These are phyloP conservation scores for Mucor racemosus DNA, from an alignment of 371 early-diverging fungal species.

Conservation along the genomic window DNA sequence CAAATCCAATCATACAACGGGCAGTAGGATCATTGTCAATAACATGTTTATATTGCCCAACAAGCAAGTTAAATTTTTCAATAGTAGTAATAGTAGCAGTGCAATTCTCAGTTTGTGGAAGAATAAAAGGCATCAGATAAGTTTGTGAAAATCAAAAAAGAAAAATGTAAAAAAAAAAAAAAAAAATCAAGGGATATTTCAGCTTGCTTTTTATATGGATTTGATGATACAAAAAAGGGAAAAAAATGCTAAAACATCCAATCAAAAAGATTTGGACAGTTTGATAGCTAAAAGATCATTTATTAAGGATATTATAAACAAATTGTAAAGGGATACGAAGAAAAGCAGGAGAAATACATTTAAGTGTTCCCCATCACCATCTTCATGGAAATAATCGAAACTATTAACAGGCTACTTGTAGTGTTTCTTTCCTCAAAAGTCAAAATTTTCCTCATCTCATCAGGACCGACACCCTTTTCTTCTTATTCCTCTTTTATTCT, in stretches of 20 bases:
- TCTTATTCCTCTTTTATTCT: not conserved
- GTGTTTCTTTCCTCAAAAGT: not conserved
- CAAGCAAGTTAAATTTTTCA: conserved; percentile 7
- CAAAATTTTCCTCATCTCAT: not conserved
- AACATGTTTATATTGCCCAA: conserved; percentile 11
- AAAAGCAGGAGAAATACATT: not conserved
- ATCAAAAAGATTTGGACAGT: too few relatives aligned
- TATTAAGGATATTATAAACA: not conserved
- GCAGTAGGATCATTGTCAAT: conserved; percentile 17
- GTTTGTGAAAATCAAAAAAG: too few relatives aligned
- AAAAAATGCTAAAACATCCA: not conserved
- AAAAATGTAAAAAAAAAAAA: conserved; percentile 14
- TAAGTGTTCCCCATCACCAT: not conserved
- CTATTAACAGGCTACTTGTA: conserved; percentile 1
- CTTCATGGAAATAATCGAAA: not conserved
- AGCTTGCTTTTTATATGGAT: conserved; percentile 1
- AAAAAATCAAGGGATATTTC: conserved; percentile 1
- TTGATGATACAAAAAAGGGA: not conserved
- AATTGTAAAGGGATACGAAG: not conserved
- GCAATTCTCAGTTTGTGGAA: not conserved
- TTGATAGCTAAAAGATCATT: too few relatives aligned
- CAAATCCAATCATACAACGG: conserved; percentile 24
- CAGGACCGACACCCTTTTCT: not conserved
- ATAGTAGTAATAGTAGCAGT: too few relatives aligned
- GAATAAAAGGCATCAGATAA: conserved; percentile 14